Conservation (phyloP, 129 eudicot genomes). For the Cynara cardunculus region DNA sequence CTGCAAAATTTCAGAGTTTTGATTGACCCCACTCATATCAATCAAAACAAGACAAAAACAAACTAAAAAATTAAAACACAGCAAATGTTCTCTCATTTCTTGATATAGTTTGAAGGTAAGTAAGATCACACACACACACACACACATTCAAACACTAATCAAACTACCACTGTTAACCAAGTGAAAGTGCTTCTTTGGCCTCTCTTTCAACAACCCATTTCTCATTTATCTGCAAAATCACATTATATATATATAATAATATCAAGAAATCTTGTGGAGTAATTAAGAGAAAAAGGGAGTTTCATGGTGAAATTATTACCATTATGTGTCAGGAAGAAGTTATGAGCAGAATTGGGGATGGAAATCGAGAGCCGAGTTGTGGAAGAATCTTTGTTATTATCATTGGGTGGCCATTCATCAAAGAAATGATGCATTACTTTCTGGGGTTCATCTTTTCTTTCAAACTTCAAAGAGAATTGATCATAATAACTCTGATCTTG, state of each 20-base stretch:
- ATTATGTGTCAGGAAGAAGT: slow-evolving; percentile 68
- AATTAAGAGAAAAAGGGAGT: background rate
- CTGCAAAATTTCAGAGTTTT: slow-evolving; percentile 31
- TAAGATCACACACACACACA: slow-evolving; percentile 20
- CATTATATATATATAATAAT: background rate
- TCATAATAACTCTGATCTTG: slow-evolving; percentile 29
- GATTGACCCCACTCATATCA: slow-evolving; percentile 34
- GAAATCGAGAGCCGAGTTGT: slow-evolving; percentile 83
- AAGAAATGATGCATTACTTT: slow-evolving; percentile 91
- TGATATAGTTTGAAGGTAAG: slow-evolving; percentile 13
- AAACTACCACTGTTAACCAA: slow-evolving; percentile 22
- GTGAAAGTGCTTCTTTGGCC: slow-evolving; percentile 27
- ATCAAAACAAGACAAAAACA: slow-evolving; percentile 22
- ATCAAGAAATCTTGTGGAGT: background rate
- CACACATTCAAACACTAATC: slow-evolving; percentile 12
- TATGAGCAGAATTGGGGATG: slow-evolving; percentile 61
- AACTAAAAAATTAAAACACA: background rate
- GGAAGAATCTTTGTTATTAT: slow-evolving; percentile 50
- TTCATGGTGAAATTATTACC: slow-evolving; percentile 23
- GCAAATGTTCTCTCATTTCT: slow-evolving; percentile 18
- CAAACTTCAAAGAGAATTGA: slow-evolving; percentile 25
- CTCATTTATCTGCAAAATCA: slow-evolving; percentile 47
- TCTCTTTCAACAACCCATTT: slow-evolving; percentile 25
- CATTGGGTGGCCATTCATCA: slow-evolving; percentile 73
- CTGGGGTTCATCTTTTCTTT: slow-evolving; percentile 55